phyloP scores from a whole-genome alignment of 768 basidiomycete species.

The Mycena pura region DNA sequence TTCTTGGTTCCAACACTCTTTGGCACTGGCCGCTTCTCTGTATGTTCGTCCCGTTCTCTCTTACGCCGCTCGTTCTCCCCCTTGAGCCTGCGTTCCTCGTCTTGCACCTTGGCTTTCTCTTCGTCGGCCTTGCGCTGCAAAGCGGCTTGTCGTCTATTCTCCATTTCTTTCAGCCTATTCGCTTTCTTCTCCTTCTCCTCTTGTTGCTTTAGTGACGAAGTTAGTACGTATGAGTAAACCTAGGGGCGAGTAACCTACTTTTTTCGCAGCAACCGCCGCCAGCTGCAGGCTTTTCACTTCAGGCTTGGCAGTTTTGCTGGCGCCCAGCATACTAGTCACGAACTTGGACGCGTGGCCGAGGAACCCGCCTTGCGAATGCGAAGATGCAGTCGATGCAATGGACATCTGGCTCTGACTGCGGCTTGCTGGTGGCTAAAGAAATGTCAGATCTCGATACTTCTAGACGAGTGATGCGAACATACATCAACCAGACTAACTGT shows the following conservation, averaged over 20 bases:
- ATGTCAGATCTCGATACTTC: conserved; percentile 6
- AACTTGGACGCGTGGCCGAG: conserved; percentile 75
- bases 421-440: conserved; percentile 32
- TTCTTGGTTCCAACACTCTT: conserved; percentile 63
- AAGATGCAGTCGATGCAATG: conserved; percentile 54
- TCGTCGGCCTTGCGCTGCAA: conserved; percentile 81
- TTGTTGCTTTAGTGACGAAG: conserved; percentile 71
- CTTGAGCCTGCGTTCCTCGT: conserved; percentile 74
- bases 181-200: conserved; percentile 85
- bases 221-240: conserved; percentile 16
- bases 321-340: conserved; percentile 69
- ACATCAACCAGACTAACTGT: conserved; percentile 53
- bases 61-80: conserved; percentile 81
- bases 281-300: conserved; percentile 85
- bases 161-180: conserved; percentile 79
- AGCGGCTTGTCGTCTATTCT: conserved; percentile 75
- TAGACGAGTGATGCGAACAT: conserved; percentile 26
- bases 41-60: conserved; percentile 80
- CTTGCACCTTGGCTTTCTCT: conserved; percentile 65
- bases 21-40: conserved; percentile 65
- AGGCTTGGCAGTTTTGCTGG: conserved; percentile 72
- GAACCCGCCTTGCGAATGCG: conserved; percentile 61
- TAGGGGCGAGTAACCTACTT: conserved; percentile 55
- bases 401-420: conserved; percentile 65
- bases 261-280: conserved; percentile 86